Base-by-base conservation (phyloP, 225 moss, liverwort and hornwort species). In the Pseudoscleropodium purum region DNA sequence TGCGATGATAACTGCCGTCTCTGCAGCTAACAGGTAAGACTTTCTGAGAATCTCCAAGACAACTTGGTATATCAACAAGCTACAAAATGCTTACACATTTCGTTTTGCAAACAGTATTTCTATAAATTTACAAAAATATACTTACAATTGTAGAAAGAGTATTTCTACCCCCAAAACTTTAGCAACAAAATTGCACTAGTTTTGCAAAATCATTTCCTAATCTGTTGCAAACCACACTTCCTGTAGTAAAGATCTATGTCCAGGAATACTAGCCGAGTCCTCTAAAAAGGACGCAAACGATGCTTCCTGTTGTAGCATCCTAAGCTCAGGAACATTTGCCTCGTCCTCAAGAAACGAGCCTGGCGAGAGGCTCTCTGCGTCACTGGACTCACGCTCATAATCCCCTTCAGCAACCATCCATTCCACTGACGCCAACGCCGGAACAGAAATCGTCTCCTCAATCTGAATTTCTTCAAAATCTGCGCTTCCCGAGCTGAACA, bases 381-480 rank as follows among this genome's bases (percentile, higher is more conserved):
- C 80, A 45, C 80, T 81, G 29, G 80, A 56, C 69, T 90, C 84
- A 27, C 66, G 67, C 25, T 16, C 33, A 31, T 57, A 43, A 34
- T 67, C 62, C 24, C 93, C 94, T 66, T 95, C 92, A 15, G 94
- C 94, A n/a, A 96, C 93, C 98, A 97, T 96, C 98, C 97, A 98
- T 89, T 98, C 98, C 45, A 98, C 96, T 21, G 97, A 98, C 63
- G 98, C 98, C 57, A 95, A 93, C 1, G 97, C 95, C 17, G 98
- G 98, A 45, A 95, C 82, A 39, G 97, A 92, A 34, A 98, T 94
- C 34, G 89, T 89, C 88, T 95, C 93, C 67, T 91, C 80, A 11
- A 82, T 31, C 83, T 94, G 94, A 47, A 92, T 79, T 34, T 94
- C 94, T n/a, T 93, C 90, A 24, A 94, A 89, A 19, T 91, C 93